Base-by-base conservation (phyloP, 129 eudicot species). In the Helianthus tuberosus region DNA sequence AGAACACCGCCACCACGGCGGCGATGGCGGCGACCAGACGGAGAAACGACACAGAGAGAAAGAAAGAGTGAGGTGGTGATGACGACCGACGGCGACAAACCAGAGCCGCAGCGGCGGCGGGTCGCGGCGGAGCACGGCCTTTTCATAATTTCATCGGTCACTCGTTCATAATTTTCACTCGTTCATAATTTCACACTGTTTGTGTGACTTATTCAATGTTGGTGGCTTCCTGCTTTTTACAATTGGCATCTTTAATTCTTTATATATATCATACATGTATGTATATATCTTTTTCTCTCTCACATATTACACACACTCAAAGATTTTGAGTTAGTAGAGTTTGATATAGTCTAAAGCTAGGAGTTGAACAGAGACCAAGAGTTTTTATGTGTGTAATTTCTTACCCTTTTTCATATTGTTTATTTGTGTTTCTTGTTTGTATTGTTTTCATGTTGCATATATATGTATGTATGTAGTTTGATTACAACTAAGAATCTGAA, bases 191-290 rank as follows among this genome's bases (percentile, higher is more conserved):
- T 76, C 60, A 53, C 66, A 38, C 44, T 10, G 46, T 29, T 68
- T 68, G 59, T 57, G 41, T 8, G 62, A 68, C 61, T 3, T 60
- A 61, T 69, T 77, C 82, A 71, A 64, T 71, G 16, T 36, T 79
- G 77, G 73, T 72, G 73, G 77, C 82, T 72, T 38, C 72, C 77
- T 8, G 8, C 9, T 67, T 69, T 50, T 77, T 48, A 69, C 76
- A 59, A 50, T 58, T 7, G 51, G 54, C 79, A 38, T 64, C 72
- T 15, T n/a, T 52, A 16, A 52, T 52, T 73, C 46, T 59, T 17
- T 14, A 4, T 60, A 3, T 60, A 12, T 60, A 60, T 44, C 46
- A 32, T 60, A 5, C 32, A n/a, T 59, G 9, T 59, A 10, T 59
- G 8, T 59, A n/a, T 62, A 4, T 75, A 3, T 52, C 15, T 75